Evolutionary conservation across 164 flowering plant species (phyloP).

Genomic region (Piper longum): DNA sequence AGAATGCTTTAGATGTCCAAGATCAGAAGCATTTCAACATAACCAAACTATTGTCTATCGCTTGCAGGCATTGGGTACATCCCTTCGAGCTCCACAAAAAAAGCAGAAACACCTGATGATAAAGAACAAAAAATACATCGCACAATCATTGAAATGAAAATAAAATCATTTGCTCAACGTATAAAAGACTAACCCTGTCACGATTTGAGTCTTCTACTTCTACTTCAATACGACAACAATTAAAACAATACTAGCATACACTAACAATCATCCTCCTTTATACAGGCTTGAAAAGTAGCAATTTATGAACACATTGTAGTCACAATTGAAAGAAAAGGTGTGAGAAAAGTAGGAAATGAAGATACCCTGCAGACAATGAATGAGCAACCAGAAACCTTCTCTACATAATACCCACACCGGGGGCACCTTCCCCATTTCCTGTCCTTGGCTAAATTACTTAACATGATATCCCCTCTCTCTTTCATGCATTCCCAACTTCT

Average conservation of each 20-base stretch:
- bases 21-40: too few species aligned
- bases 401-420: constrained; percentile 28
- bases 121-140: not conserved
- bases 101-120: constrained; percentile 6
- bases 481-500: constrained; percentile 4
- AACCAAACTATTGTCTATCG: not conserved
- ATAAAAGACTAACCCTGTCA: too few species aligned
- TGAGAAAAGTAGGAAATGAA: not conserved
- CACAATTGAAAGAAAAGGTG: too few species aligned
- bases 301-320: not conserved
- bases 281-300: not conserved
- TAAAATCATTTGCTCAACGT: not conserved
- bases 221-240: too few species aligned
- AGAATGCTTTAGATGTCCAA: too few species aligned
- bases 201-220: too few species aligned
- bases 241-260: too few species aligned
- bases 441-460: constrained; percentile 22
- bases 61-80: not conserved
- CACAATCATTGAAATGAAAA: not conserved
- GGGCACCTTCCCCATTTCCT: constrained; percentile 41
- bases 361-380: constrained; percentile 35
- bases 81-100: not conserved
- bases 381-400: constrained; percentile 22
- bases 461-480: constrained; percentile 20
- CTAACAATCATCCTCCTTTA: too few species aligned